phyloP scores from a whole-genome alignment of 1,284 basidiomycete species.

The Ganoderma leucocontextum region DNA sequence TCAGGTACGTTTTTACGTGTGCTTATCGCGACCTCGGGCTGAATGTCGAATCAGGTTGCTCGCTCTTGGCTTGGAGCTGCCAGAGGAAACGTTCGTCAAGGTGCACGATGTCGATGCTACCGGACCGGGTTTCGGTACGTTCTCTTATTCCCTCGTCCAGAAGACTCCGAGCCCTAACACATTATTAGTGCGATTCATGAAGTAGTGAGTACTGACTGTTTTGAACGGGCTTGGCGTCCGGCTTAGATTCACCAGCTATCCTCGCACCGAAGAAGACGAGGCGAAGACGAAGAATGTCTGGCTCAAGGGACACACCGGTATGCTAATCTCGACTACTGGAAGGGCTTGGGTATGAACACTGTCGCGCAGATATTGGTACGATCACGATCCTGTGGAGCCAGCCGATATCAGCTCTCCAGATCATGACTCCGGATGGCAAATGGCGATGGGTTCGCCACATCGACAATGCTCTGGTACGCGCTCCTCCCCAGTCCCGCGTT shows the following conservation, averaged over 20 bases:
- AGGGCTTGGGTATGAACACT: neutral
- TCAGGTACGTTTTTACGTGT: slow-evolving; percentile 30
- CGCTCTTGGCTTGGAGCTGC: slow-evolving; percentile 44
- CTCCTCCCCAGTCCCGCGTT: neutral
- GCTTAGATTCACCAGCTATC: slow-evolving; percentile 36
- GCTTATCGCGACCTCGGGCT: neutral
- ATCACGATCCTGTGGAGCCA: slow-evolving; percentile 67
- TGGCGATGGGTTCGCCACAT: slow-evolving; percentile 70
- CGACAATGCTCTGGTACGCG: slow-evolving; percentile 60
- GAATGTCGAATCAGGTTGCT: slow-evolving; percentile 49
- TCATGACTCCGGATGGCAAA: slow-evolving; percentile 54
- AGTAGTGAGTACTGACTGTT: slow-evolving; percentile 40
- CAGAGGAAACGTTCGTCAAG: slow-evolving; percentile 46
- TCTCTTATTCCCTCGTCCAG: neutral
- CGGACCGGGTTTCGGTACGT: slow-evolving; percentile 36
- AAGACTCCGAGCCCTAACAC: neutral
- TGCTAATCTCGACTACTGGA: neutral
- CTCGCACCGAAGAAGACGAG: slow-evolving; percentile 55
- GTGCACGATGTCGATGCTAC: slow-evolving; percentile 37
- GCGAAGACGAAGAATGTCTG: slow-evolving; percentile 61
- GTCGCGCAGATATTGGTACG: slow-evolving; percentile 56
- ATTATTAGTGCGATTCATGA: slow-evolving; percentile 43
- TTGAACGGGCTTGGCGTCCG: no score
- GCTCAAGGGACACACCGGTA: slow-evolving; percentile 65
- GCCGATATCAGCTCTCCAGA: slow-evolving; percentile 64